A percentile compares a stretch with the other conserved stretches of the same genome.
Conservation (phyloP, 1,284 basidiomycete species). For the Schizophyllum commune region DNA sequence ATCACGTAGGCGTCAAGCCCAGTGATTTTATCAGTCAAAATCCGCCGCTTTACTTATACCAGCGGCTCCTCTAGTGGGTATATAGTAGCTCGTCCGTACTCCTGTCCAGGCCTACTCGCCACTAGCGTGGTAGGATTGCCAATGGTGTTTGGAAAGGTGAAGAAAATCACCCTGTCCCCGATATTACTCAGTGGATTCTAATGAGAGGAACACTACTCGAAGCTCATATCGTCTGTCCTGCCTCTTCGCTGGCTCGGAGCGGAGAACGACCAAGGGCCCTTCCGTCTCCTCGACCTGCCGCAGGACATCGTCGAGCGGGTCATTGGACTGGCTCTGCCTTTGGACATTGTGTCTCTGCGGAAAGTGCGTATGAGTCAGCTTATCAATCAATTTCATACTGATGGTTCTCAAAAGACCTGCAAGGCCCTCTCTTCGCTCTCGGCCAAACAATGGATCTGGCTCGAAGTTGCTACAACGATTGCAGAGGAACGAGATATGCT, state of each 20-base stretch:
- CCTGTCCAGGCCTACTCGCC: too few species aligned
- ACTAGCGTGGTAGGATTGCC: too few species aligned
- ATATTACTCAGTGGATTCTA: too few species aligned
- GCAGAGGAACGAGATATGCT: not conserved
- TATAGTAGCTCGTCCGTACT: too few species aligned
- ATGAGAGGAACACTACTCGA: too few species aligned
- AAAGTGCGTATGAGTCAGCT: not conserved
- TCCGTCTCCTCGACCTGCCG: not conserved
- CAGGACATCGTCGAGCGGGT: not conserved
- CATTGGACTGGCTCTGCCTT: not conserved
- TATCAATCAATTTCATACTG: not conserved
- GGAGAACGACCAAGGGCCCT: not conserved
- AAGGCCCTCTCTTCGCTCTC: not conserved
- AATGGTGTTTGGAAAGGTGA: too few species aligned
- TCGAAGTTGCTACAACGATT: not conserved
- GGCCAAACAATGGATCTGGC: not conserved
- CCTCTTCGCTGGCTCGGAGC: not conserved
- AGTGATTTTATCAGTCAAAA: too few species aligned
- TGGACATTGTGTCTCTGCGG: not conserved
- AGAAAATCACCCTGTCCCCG: too few species aligned
- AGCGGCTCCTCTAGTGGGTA: too few species aligned
- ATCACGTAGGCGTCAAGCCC: too few species aligned
- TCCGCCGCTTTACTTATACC: too few species aligned
- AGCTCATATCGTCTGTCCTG: not conserved
- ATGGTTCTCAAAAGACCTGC: not conserved